Base-by-base conservation (phyloP, 2,329 filamentous ascomycete species). In the Massarina eburnea region DNA sequence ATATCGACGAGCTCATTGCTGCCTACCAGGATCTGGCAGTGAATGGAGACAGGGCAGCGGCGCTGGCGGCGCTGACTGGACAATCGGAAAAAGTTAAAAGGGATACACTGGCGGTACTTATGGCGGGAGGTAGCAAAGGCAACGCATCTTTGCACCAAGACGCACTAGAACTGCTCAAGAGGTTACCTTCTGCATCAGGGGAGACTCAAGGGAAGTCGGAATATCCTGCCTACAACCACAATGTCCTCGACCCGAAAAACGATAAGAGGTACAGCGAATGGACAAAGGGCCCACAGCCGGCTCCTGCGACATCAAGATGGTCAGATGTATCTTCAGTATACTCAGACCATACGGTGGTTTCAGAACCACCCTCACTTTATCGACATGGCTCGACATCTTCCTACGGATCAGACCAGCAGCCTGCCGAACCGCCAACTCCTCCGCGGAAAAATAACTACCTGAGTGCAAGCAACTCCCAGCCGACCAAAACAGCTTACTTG, bases 1-100 rank as follows among this genome's bases (percentile, higher is more conserved):
- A 68, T 19, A 67, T 70, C 21, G 61, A 68, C 34, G 57, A 68
- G 30, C 64, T 68, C 22, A 64, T 66, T 35, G 53, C 49, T 18
- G 58, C 60, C 3, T 70, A 67, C 36, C 58, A 67, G 47, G 57
- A 52, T 2, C 44, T 67, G 2, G 29, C 51, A 14, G 29, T 47
- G 12, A 39, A 45, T 8, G 43, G 47, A 6, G 40, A 54, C 12
- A 45, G 49, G 21, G 41, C 30, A 33, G 35, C 56, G 17, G 41
- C 46, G 7, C 29, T 52, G 4, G 43, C 21, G 30, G 33, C 34
- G 22, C 40, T 50, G 15, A 47, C 45, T 14, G 54, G 44, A 12
- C 37, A 40, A 5, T n/a, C 41, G 26, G 48, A 42, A 7, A 36
- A 49, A 18, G 26, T 24, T 9, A 55, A 53, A 44, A 50, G 51